Conservation (phyloP, 2,329 filamentous ascomycete species). For the Venturia asperata region DNA sequence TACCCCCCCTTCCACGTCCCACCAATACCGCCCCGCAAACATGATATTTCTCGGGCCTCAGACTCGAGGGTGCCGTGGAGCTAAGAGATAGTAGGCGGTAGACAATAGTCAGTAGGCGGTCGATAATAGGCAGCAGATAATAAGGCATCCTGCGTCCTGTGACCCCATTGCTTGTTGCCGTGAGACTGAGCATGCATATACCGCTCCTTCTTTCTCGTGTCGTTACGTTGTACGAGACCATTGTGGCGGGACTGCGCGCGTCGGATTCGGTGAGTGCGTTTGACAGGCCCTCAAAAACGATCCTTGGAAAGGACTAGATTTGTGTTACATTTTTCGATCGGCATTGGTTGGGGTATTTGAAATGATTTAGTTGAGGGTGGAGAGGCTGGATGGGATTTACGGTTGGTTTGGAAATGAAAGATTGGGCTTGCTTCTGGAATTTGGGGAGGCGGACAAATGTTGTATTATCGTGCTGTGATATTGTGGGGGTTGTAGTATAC, state of each 20-base stretch:
- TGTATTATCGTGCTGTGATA: neutral
- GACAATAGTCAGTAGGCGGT: neutral
- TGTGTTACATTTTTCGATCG: neutral
- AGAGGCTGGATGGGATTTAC: neutral
- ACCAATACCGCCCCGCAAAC: no score
- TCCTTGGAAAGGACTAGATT: neutral
- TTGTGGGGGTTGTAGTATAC: constrained; percentile 3
- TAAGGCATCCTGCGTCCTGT: no score
- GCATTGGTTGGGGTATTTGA: neutral
- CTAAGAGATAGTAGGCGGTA: no score
- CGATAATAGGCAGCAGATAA: neutral
- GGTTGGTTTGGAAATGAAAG: neutral
- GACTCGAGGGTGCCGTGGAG: no score
- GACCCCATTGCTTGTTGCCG: no score
- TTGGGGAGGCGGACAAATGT: neutral
- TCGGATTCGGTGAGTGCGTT: neutral
- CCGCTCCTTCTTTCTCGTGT: neutral
- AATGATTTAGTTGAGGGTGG: neutral
- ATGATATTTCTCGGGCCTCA: no score
- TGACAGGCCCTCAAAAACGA: neutral
- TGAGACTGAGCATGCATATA: neutral
- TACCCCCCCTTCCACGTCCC: no score
- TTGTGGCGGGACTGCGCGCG: neutral
- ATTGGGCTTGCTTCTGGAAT: neutral
- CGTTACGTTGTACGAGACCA: neutral